Base-by-base conservation (phyloP, 805 yeast species). In the Wickerhamomyces bovis region DNA sequence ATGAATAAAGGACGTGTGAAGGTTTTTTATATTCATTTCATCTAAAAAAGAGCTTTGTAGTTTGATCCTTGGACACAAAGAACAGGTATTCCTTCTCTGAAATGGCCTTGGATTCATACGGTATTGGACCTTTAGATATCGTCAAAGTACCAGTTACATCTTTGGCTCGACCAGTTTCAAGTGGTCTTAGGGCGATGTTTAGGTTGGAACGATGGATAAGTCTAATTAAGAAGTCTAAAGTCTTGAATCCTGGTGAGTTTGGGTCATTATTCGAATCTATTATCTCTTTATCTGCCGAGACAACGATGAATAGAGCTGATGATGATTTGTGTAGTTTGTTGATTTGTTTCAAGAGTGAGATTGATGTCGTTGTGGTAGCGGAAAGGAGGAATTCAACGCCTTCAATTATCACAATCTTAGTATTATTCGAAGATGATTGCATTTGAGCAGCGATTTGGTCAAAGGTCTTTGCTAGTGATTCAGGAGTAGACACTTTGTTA, bases 141-240 rank as follows among this genome's bases (percentile, higher is more conserved):
- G 77, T 70, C 38, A 89, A 58, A 4, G 82, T 71, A 1, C 96
- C 96, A 0, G 95, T 83, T 3, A 86, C 76, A 60, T 89, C 96
- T 40, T 76, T 78, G 0, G 96, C 95, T 54, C 88, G 72, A 0
- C 96, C 96, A 0, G 96, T 87, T 3, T 76, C 71, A 49, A 89
- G 66, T 1, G 95, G 89, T 55, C 77, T 75, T 31, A 88, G 58
- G 19, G 74, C 69, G n/a, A 88, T 53, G 36, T 79, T 69, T 38
- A 80, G 50, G 28, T 71, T 69, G 0, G 86, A 69, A 46, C 75
- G 71, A 54, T 80, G 80, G 19, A 75, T 60, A 20, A 80, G 50
- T 46, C 73, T 73, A 3, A 69, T 62, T 21, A 78, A 58, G 52
- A 80, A 75, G 35, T 75, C 77, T 0, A 78, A 61, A 18, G 71